Percentiles rank a stretch among this genome's conserved stretches.
phyloP scores from a whole-genome alignment of 371 early-diverging fungal species.

The Rhizopus sp. region DNA sequence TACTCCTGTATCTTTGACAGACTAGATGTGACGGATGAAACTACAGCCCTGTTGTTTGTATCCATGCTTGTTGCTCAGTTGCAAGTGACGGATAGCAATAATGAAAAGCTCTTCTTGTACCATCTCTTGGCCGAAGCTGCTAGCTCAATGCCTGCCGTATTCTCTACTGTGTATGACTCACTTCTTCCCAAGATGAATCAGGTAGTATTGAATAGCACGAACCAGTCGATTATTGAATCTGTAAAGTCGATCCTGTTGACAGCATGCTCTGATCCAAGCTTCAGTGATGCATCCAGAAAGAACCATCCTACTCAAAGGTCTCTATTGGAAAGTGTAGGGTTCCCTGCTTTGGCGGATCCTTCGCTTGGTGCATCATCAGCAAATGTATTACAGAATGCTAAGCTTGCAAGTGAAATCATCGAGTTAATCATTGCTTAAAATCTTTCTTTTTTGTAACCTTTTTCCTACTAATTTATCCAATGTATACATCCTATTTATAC shows the following conservation, averaged over 20 bases:
- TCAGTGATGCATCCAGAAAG: constrained; percentile 44
- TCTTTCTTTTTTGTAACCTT: not conserved
- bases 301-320: constrained; percentile 49
- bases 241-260: constrained; percentile 80
- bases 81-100: constrained; percentile 80
- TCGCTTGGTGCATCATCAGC: constrained; percentile 49
- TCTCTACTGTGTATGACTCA: constrained; percentile 74
- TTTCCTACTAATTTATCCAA: not conserved
- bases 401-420: constrained; percentile 63
- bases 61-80: constrained; percentile 82
- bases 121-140: constrained; percentile 83
- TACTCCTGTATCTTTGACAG: constrained; percentile 56
- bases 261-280: constrained; percentile 67
- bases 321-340: constrained; percentile 59
- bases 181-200: constrained; percentile 80
- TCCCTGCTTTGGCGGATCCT: constrained; percentile 46
- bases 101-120: constrained; percentile 85
- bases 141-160: constrained; percentile 72
- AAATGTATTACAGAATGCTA: constrained; percentile 52
- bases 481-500: not conserved
- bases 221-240: constrained; percentile 70
- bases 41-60: constrained; percentile 71
- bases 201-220: constrained; percentile 68
- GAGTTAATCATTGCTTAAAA: constrained; percentile 60
- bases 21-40: constrained; percentile 66